Percentiles rank a stretch among this genome's conserved stretches.
Evolutionary conservation across 805 yeast species (phyloP).

Genomic region (Dipodascus geniculatus): DNA sequence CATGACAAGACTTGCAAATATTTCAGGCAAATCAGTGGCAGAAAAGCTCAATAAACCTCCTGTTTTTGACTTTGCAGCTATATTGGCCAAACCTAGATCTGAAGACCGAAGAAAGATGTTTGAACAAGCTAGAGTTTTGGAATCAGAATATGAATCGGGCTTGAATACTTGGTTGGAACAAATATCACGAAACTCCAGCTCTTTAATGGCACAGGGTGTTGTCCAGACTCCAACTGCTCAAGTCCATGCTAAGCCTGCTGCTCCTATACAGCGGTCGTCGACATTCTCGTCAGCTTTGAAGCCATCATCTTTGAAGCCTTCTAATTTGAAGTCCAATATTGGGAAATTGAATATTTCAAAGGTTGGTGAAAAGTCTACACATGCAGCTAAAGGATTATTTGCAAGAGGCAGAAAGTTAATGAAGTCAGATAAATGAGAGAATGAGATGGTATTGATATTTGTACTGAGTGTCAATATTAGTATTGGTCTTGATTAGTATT

Average conservation of each 20-base stretch:
- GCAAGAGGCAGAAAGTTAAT: constrained; percentile 23
- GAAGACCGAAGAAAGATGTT: constrained; percentile 21
- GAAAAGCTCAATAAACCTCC: constrained; percentile 23
- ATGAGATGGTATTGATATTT: not conserved
- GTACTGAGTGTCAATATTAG: not conserved
- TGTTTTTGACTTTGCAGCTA: constrained; percentile 22
- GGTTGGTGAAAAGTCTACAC: constrained; percentile 25
- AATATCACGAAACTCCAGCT: constrained; percentile 10
- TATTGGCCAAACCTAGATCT: constrained; percentile 17
- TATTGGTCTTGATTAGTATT: too few species aligned
- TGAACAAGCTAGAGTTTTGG: constrained; percentile 20
- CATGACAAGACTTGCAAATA: not conserved
- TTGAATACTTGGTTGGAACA: constrained; percentile 23
- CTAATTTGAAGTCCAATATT: constrained; percentile 6
- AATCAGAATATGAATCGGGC: constrained; percentile 24
- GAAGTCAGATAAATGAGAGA: constrained; percentile 7
- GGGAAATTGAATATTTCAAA: constrained; percentile 13
- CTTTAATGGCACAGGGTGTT: constrained; percentile 6
- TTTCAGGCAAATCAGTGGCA: constrained; percentile 3
- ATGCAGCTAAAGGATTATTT: constrained; percentile 23
- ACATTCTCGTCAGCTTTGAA: constrained; percentile 15
- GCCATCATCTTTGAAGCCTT: constrained; percentile 14
- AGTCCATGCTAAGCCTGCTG: constrained; percentile 20
- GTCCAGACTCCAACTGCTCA: constrained; percentile 4
- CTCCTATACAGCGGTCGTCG: constrained; percentile 11